Percentiles rank a stretch among this genome's conserved stretches.
phyloP scores from a whole-genome alignment of 2,329 filamentous ascomycete species.

The Thielaviopsis cerberus region DNA sequence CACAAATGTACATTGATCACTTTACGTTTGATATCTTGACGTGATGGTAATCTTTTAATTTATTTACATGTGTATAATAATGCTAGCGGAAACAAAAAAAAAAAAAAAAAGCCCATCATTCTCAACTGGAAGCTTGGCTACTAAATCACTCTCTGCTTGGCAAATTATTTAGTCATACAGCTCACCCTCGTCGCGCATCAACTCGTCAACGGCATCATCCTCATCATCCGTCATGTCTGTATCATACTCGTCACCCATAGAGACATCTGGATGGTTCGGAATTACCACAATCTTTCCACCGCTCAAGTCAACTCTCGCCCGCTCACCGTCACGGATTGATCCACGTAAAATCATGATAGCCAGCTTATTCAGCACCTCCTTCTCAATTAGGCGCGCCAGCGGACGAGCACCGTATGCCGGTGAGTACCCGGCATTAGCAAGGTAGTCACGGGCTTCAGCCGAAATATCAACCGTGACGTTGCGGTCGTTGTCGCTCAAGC shows the following conservation, averaged over 20 bases:
- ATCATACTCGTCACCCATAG: constrained; percentile 40
- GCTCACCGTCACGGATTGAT: constrained; percentile 69
- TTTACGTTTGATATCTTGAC: too few relatives aligned
- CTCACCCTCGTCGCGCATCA: constrained; percentile 38
- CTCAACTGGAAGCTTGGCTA: neutral
- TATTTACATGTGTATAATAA: neutral
- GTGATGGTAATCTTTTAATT: too few relatives aligned
- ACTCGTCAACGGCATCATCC: constrained; percentile 54
- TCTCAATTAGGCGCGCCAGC: constrained; percentile 77
- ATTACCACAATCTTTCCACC: constrained; percentile 66
- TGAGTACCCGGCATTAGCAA: constrained; percentile 80
- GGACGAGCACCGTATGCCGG: constrained; percentile 89
- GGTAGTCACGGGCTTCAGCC: constrained; percentile 76
- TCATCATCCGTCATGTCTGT: constrained; percentile 56
- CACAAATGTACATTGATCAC: too few relatives aligned
- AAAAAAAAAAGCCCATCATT: neutral
- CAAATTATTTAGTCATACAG: constrained; percentile 24
- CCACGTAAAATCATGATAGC: constrained; percentile 81
- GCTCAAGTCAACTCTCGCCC: constrained; percentile 58
- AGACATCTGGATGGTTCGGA: constrained; percentile 56
- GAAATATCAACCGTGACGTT: constrained; percentile 72
- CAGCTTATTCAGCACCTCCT: constrained; percentile 84
- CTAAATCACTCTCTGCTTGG: neutral
- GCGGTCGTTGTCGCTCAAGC: constrained; percentile 65
- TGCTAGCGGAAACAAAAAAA: neutral